Base-by-base conservation (phyloP, 2,329 filamentous ascomycete genomes). In the Rhytidhysteron rufulum region DNA sequence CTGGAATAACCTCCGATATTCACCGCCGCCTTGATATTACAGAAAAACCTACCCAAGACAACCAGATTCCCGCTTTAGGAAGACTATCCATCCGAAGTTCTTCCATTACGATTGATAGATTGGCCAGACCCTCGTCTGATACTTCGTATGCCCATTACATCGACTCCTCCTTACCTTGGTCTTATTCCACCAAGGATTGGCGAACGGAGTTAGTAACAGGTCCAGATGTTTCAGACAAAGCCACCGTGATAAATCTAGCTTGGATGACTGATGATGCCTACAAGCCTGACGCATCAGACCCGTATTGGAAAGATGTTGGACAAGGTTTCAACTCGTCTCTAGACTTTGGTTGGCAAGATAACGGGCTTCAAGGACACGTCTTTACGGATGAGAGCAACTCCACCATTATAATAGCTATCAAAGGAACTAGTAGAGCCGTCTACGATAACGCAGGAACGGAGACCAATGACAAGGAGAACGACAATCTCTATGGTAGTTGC, bases 231-330 rank as follows among this genome's bases (percentile, higher is more conserved):
- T 47, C 49, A 40, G 58, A 63, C 37, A 64, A 63, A 41, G 50
- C 56, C 18, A 63, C 60, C 2, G 34, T 63, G 19, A 48, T 64
- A 37, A 59, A 53, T 33, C 57, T 64, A 35, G 61, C 61, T 18
- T 55, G 55, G 31, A 64, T 64, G 60, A 62, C 60, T 10, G 60
- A 64, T 35, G 55, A 64, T 43, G 61, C 61, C 16, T 63, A 64
- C 42, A 62, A 63, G 34, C 51, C 54, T 11, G 56, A 56, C 15
- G 53, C 42, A 4, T 52, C 57, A 24, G 61, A 64, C 40, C 52
- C 60, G 7, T 58, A 57, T 35, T 64, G 61, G 61, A 47, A 63
- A 37, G 53, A 64, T 38, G 53, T 63, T 16, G 61, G 56, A 29
- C 50, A 55, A 4, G 40, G 52, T 20, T 64, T 48, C 40, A 60